A percentile compares a stretch with the other conserved stretches of the same genome.
phyloP scores from a whole-genome alignment of 2,329 filamentous ascomycete genomes.

The Trichoderma sp. region DNA sequence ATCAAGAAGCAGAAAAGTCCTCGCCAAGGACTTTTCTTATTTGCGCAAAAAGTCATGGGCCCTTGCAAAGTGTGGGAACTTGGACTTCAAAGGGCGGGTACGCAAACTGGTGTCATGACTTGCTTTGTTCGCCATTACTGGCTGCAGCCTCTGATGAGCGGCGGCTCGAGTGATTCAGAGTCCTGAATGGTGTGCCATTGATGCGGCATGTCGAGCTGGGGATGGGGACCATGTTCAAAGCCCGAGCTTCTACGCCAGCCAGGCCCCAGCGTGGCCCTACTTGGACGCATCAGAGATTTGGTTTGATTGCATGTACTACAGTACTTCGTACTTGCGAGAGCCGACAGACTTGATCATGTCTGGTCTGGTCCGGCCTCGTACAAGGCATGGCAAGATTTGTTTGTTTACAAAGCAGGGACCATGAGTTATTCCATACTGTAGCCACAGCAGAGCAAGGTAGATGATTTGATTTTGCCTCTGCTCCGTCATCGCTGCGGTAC shows the following conservation, averaged over 20 bases:
- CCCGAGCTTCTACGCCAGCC: conserved; percentile 4
- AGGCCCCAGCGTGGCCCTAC: conserved; percentile 1
- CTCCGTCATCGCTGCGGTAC: not conserved
- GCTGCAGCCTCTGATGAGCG: not conserved
- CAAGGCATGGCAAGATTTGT: not conserved
- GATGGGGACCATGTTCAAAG: conserved; percentile 12
- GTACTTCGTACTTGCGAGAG: not conserved
- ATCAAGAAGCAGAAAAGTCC: not conserved
- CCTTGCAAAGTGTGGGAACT: conserved; percentile 3
- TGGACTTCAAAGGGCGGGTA: conserved; percentile 5
- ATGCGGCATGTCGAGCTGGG: conserved; percentile 10
- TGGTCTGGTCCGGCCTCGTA: not conserved
- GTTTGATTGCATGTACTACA: not conserved
- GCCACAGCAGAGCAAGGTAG: not conserved
- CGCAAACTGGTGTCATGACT: conserved; percentile 14
- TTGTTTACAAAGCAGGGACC: not conserved
- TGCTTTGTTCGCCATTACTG: not conserved
- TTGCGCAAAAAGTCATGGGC: conserved; percentile 14
- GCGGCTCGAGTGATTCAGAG: not conserved
- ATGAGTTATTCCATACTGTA: not conserved
- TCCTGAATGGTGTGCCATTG: conserved; percentile 16
- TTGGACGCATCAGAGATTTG: not conserved
- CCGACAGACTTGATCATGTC: not conserved
- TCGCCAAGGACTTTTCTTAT: not conserved
- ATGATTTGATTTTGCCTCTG: not conserved